Evolutionary conservation across 2,329 filamentous ascomycete species (phyloP).

Genomic region (Diplodia scrobiculata): DNA sequence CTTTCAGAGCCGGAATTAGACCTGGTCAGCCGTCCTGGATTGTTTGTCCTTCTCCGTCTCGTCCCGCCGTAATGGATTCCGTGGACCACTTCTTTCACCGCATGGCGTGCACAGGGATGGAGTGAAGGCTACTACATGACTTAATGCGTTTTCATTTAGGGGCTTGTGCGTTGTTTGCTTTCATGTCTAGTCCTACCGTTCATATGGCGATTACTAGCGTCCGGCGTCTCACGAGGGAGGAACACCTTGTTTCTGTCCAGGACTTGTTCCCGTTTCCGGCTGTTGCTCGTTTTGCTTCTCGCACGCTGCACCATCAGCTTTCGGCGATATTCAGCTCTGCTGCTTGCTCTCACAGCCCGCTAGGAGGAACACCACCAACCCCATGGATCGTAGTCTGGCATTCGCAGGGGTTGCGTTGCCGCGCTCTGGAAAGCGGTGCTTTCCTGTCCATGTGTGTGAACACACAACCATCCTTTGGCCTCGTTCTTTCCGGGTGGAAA

Average conservation of each 20-base stretch:
- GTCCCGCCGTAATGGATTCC: constrained; percentile 23
- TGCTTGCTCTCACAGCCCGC: constrained; percentile 14
- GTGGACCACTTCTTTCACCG: constrained; percentile 24
- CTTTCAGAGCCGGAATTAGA: constrained; percentile 28
- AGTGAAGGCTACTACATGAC: constrained; percentile 26
- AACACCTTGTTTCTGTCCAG: constrained; percentile 25
- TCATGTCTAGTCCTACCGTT: constrained; percentile 24
- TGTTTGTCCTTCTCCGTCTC: constrained; percentile 25
- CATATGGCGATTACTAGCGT: constrained; percentile 27
- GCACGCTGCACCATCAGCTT: constrained; percentile 19
- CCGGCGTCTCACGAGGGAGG: constrained; percentile 27
- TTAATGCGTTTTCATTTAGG: constrained; percentile 29
- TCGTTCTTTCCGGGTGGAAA: constrained; percentile 22
- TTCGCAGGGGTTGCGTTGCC: constrained; percentile 25
- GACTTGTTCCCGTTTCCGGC: constrained; percentile 26
- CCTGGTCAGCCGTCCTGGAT: constrained; percentile 22
- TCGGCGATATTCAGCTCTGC: constrained; percentile 21
- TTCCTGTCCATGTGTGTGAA: constrained; percentile 26
- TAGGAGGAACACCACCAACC: constrained; percentile 13
- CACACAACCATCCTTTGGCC: neutral
- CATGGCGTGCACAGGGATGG: constrained; percentile 26
- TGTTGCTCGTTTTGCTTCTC: constrained; percentile 23
- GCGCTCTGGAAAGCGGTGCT: constrained; percentile 15
- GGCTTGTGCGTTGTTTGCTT: constrained; percentile 23
- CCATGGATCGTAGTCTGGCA: constrained; percentile 27